These are phyloP conservation scores for Iris macrosiphon DNA, from an alignment of 106 monocot genomes.

Conservation along the genomic window DNA sequence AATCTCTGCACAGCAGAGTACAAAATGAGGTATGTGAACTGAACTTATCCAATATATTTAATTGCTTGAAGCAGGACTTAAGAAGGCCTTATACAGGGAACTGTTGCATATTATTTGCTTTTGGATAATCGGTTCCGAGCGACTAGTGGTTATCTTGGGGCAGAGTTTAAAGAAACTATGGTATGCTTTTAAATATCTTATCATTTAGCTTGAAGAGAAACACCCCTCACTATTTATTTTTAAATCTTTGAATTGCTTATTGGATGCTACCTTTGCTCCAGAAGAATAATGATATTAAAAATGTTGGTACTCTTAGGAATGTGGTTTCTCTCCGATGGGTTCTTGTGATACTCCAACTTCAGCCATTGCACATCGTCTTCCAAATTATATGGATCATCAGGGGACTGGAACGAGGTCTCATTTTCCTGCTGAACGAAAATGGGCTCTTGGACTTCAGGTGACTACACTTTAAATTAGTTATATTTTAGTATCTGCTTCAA, in stretches of 20 bases:
- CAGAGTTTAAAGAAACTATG: conserved; percentile 78
- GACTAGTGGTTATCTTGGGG: conserved; percentile 65
- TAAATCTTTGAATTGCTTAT: background rate
- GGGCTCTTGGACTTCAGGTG: conserved; percentile 94
- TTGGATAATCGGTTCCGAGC: conserved; percentile 65
- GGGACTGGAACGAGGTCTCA: conserved; percentile 30
- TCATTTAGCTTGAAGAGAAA: background rate
- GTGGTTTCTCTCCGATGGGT: conserved; percentile 21
- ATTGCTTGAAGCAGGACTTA: conserved; percentile 7
- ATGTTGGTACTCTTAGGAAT: conserved; percentile 34
- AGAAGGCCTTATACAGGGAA: conserved; percentile 36
- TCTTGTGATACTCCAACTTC: conserved; percentile 26
- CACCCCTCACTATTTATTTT: background rate
- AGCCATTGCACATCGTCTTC: conserved; percentile 20
- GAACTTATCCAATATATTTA: background rate
- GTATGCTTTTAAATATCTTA: conserved; percentile 20
- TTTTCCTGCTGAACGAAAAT: conserved; percentile 64
- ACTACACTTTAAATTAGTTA: background rate
- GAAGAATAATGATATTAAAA: background rate
- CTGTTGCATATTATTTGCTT: conserved; percentile 84
- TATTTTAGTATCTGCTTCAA: background rate
- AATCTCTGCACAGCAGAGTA: conserved; percentile 56
- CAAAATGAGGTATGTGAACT: conserved; percentile 66
- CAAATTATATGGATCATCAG: conserved; percentile 54
- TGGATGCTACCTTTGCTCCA: background rate